Evolutionary conservation across 2,329 filamentous ascomycete species (phyloP).

Genomic region (Knufia fluminis): DNA sequence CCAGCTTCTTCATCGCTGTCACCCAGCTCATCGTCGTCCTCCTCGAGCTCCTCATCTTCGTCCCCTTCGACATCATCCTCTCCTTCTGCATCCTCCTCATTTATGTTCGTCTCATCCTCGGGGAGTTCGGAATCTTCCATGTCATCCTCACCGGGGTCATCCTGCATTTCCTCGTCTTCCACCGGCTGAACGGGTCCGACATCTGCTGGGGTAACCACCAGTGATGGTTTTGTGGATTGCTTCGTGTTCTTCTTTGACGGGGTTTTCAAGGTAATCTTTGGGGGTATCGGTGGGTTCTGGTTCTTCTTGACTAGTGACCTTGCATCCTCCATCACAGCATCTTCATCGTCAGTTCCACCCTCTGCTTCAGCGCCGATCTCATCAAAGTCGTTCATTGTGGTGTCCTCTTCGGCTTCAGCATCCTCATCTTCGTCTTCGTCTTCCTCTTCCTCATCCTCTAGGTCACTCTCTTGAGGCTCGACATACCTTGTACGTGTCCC

Average conservation of each 20-base stretch:
- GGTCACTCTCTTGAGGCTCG: slow-evolving; percentile 31
- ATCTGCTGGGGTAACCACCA: slow-evolving; percentile 29
- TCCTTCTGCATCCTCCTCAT: slow-evolving; percentile 37
- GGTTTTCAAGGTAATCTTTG: slow-evolving; percentile 23
- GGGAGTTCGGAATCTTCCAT: slow-evolving; percentile 30
- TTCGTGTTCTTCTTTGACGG: slow-evolving; percentile 23
- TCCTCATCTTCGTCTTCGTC: slow-evolving; percentile 26
- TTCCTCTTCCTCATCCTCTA: slow-evolving; percentile 34
- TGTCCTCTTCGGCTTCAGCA: slow-evolving; percentile 23
- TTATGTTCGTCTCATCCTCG: slow-evolving; percentile 10
- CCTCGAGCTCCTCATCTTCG: slow-evolving; percentile 17
- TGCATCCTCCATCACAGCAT: slow-evolving; percentile 38
- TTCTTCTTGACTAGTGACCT: slow-evolving; percentile 22
- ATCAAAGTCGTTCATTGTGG: slow-evolving; percentile 21
- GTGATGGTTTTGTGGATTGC: slow-evolving; percentile 28
- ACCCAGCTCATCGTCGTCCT: slow-evolving; percentile 5
- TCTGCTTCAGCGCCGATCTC: slow-evolving; percentile 28
- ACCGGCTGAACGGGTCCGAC: slow-evolving; percentile 34
- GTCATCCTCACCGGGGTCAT: slow-evolving; percentile 44
- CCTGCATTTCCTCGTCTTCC: slow-evolving; percentile 39
- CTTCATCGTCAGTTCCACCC: slow-evolving; percentile 25
- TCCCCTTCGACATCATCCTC: slow-evolving; percentile 29
- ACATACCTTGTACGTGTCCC: slow-evolving; percentile 33
- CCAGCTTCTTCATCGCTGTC: slow-evolving; percentile 29
- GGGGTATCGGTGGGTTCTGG: slow-evolving; percentile 16